These are phyloP conservation scores for Wallacemonas collosoma DNA, from an alignment of 208 protist species.

Conservation along the genomic window DNA sequence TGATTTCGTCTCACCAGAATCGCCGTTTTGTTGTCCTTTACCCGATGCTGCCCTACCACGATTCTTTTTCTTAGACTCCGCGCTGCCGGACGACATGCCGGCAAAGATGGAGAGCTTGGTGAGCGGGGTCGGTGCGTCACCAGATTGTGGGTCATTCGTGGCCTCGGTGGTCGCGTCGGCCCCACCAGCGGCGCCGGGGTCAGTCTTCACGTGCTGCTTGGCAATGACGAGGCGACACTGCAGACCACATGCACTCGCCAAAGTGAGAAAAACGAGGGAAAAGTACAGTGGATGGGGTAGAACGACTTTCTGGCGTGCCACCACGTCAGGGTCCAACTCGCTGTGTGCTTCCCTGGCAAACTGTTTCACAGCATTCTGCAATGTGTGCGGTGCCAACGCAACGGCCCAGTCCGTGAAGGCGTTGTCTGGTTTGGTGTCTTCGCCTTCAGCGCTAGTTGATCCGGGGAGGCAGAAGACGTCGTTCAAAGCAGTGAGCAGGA, in stretches of 20 bases:
- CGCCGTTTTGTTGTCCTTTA: constrained; percentile 9
- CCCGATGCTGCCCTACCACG: constrained; percentile 5
- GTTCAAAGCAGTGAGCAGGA: constrained; percentile 45
- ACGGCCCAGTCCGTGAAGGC: constrained; percentile 45
- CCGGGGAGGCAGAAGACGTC: constrained; percentile 26
- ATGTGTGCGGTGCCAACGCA: constrained; percentile 11
- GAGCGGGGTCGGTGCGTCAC: constrained; percentile 9
- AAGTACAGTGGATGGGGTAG: constrained; percentile 63
- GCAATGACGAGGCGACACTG: constrained; percentile 55
- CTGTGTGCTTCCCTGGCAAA: not conserved
- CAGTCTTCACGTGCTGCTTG: constrained; percentile 20
- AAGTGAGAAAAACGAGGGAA: constrained; percentile 45
- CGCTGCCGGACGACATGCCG: constrained; percentile 5
- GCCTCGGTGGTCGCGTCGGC: not conserved
- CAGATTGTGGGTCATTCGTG: constrained; percentile 8
- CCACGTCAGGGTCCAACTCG: not conserved
- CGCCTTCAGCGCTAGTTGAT: not conserved
- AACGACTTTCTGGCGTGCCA: constrained; percentile 6
- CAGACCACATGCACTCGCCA: constrained; percentile 46
- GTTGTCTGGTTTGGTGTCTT: constrained; percentile 11
- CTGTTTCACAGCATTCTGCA: constrained; percentile 9
- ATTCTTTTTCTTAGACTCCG: constrained; percentile 20
- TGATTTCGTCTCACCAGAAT: constrained; percentile 31
- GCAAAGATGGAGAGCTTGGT: constrained; percentile 47
- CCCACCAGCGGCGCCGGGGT: constrained; percentile 2